Conservation (phyloP, 495 filamentous ascomycete genomes). For the Xylaria longipes region DNA sequence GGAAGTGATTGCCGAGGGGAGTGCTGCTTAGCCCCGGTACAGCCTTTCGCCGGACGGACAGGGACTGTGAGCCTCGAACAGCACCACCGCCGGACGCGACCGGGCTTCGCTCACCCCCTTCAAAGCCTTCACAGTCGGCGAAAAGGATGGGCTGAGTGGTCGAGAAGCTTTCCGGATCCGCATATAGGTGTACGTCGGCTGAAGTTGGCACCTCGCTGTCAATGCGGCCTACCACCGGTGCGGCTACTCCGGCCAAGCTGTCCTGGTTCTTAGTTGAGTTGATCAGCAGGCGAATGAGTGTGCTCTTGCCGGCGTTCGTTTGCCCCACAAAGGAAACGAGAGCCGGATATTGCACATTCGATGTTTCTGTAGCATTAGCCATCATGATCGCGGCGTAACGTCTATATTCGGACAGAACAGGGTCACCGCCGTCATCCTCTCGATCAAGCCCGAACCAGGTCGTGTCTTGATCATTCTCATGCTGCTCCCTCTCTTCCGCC, state of each 20-base stretch:
- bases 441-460: slow-evolving; percentile 6
- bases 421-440: background rate
- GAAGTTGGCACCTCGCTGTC: slow-evolving; percentile 19
- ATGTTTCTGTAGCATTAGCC: background rate
- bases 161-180: slow-evolving; percentile 18
- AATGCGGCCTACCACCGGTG: slow-evolving; percentile 7
- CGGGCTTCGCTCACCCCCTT: background rate
- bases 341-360: slow-evolving; percentile 16
- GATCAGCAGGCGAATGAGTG: slow-evolving; percentile 27
- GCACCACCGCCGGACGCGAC: too few species aligned
- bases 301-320: slow-evolving; percentile 29
- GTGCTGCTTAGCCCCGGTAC: background rate
- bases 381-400: slow-evolving; percentile 5
- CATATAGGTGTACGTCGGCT: slow-evolving; percentile 24
- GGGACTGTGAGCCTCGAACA: too few species aligned
- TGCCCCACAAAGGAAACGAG: slow-evolving; percentile 31
- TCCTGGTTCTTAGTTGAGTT: background rate
- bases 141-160: background rate
- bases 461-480: slow-evolving; percentile 6
- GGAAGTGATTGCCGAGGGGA: background rate
- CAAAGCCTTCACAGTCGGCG: slow-evolving; percentile 8
- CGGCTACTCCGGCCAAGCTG: background rate
- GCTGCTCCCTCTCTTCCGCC: background rate
- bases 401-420: background rate
- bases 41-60: too few species aligned